Conservation (phyloP, 1,284 basidiomycete species). For the Ustanciosporium gigantosporum region DNA sequence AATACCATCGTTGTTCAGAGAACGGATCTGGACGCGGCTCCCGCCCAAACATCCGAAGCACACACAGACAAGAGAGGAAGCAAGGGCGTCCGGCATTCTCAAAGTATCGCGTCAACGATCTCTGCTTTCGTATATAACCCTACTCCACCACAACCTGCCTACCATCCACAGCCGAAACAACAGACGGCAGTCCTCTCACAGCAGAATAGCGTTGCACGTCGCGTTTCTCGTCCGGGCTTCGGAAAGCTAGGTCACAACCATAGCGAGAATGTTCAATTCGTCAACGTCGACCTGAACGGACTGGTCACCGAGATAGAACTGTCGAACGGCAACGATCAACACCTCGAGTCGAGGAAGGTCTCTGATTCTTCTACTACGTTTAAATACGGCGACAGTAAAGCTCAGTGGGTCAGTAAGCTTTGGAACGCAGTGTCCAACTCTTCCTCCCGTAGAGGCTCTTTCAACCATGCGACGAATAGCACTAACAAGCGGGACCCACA, state of each 20-base stretch:
- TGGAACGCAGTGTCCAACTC: slow-evolving; percentile 29
- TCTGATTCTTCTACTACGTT: slow-evolving; percentile 3
- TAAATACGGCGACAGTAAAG: neutral
- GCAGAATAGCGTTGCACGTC: too few species aligned
- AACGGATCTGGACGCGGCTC: neutral
- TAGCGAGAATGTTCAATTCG: slow-evolving; percentile 19
- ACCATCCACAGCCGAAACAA: too few species aligned
- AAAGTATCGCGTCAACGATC: slow-evolving; percentile 41
- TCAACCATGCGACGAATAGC: slow-evolving; percentile 1
- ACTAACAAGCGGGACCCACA: too few species aligned
- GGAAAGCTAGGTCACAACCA: too few species aligned
- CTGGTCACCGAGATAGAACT: slow-evolving; percentile 17
- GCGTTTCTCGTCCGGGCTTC: too few species aligned
- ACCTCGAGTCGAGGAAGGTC: neutral
- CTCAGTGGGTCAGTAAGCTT: slow-evolving; percentile 33
- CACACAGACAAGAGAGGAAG: too few species aligned
- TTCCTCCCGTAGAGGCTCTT: slow-evolving; percentile 8
- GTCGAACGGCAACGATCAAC: slow-evolving; percentile 1
- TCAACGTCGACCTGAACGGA: slow-evolving; percentile 34
- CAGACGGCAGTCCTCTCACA: too few species aligned
- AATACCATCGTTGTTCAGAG: neutral
- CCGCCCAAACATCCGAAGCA: neutral
- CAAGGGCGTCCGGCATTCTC: slow-evolving; percentile 15
- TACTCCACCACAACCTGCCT: slow-evolving; percentile 22
- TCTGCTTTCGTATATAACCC: slow-evolving; percentile 48